A percentile compares a stretch with the other conserved stretches of the same genome.
These are phyloP conservation scores for Calonectria pseudoturangicola DNA, from an alignment of 2,329 filamentous ascomycete genomes.

Conservation along the genomic window DNA sequence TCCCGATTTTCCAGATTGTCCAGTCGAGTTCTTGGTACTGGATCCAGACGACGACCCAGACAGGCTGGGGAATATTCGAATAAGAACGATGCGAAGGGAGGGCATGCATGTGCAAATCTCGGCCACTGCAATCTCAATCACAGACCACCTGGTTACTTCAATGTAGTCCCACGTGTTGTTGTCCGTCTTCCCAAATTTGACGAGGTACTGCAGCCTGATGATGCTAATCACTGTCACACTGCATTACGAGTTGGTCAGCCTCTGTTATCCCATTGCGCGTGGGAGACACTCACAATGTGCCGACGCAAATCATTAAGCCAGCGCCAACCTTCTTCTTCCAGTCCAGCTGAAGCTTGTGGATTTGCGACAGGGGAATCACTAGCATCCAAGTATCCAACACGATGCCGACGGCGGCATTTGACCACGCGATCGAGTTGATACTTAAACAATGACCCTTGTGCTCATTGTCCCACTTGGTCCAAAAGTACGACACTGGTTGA, in stretches of 20 bases:
- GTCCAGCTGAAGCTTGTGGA: slow-evolving; percentile 3
- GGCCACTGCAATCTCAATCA: slow-evolving; percentile 5
- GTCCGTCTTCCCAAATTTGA: slow-evolving; percentile 6
- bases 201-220: slow-evolving; percentile 1
- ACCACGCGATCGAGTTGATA: slow-evolving; percentile 34
- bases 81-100: slow-evolving; percentile 3
- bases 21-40: background rate
- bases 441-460: slow-evolving; percentile 37
- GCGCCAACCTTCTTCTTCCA: slow-evolving; percentile 26
- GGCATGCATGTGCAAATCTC: slow-evolving; percentile 17
- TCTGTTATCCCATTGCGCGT: background rate
- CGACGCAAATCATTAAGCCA: slow-evolving; percentile 13
- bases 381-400: slow-evolving; percentile 18
- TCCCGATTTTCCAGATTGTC: too few relatives aligned
- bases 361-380: background rate
- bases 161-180: slow-evolving; percentile 9
- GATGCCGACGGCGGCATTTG: slow-evolving; percentile 37
- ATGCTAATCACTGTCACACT: slow-evolving; percentile 13
- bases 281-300: background rate
- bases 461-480: slow-evolving; percentile 30
- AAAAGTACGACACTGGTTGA: slow-evolving; percentile 35
- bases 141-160: slow-evolving; percentile 3
- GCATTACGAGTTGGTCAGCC: background rate
- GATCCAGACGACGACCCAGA: background rate
- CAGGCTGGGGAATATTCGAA: background rate